phyloP scores from a whole-genome alignment of 345 rosid genomes.

The Eutrema japonicum region DNA sequence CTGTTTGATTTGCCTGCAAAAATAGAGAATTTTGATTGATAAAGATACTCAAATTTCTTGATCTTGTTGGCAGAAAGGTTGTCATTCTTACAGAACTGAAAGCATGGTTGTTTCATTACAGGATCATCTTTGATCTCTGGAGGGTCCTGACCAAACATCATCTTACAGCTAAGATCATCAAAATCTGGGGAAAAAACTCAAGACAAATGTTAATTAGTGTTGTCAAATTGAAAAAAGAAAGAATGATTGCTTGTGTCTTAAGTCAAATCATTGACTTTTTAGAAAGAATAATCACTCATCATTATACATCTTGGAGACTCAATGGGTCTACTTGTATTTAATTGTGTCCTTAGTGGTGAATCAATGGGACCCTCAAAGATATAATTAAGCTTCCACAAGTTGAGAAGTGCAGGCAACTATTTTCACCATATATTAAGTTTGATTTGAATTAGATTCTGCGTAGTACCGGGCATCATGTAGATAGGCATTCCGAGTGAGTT shows the following conservation, averaged over 20 bases:
- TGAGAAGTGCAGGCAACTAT: constrained; percentile 61
- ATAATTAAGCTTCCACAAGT: constrained; percentile 60
- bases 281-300: constrained; percentile 33
- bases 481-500: constrained; percentile 81
- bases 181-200: constrained; percentile 63
- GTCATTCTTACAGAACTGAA: constrained; percentile 65
- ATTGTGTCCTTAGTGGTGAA: constrained; percentile 67
- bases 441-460: constrained; percentile 30
- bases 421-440: constrained; percentile 29
- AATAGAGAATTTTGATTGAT: background rate
- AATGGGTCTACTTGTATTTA: constrained; percentile 51
- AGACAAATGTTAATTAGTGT: constrained; percentile 17
- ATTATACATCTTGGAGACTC: constrained; percentile 39
- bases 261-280: constrained; percentile 28
- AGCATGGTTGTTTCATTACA: constrained; percentile 82
- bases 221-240: constrained; percentile 1
- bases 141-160: constrained; percentile 91
- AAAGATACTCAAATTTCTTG: constrained; percentile 5
- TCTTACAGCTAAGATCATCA: constrained; percentile 92
- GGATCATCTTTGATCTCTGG: constrained; percentile 72
- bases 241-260: constrained; percentile 35
- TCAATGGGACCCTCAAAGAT: constrained; percentile 60
- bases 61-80: constrained; percentile 12
- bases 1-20: constrained; percentile 71
- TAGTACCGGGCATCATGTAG: constrained; percentile 86